phyloP scores from a whole-genome alignment of 208 protist genomes.

The Crithidia sp. region DNA sequence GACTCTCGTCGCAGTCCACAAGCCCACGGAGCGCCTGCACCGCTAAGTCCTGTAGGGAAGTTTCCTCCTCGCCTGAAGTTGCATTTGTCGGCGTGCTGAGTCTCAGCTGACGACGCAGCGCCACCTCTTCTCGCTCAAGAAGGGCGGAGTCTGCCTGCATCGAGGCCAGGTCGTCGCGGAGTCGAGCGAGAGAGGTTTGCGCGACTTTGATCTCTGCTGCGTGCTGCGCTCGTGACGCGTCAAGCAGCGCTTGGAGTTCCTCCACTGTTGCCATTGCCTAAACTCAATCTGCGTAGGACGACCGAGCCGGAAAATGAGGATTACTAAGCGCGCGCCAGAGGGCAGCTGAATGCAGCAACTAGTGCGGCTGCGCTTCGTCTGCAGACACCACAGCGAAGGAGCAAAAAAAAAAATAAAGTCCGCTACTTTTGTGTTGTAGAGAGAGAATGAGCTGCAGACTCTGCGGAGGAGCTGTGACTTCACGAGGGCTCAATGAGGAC shows the following conservation, averaged over 20 bases:
- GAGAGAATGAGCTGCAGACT: too few species aligned
- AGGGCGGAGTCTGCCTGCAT: slow-evolving; percentile 40
- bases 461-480: too few species aligned
- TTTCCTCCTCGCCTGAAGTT: too few species aligned
- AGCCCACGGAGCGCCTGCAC: slow-evolving; percentile 34
- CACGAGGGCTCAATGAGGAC: too few species aligned
- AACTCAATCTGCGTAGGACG: too few species aligned
- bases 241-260: slow-evolving; percentile 47
- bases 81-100: not conserved
- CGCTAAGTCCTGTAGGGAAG: slow-evolving; percentile 4
- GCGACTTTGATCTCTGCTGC: slow-evolving; percentile 40
- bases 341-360: too few species aligned
- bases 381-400: too few species aligned
- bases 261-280: slow-evolving; percentile 33
- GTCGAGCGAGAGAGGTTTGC: slow-evolving; percentile 32
- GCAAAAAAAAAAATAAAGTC: too few species aligned
- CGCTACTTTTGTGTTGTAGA: too few species aligned
- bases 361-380: too few species aligned
- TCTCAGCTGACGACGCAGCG: slow-evolving; percentile 39
- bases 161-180: slow-evolving; percentile 45
- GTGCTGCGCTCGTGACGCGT: slow-evolving; percentile 34
- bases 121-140: slow-evolving; percentile 36
- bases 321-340: too few species aligned
- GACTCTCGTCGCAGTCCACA: slow-evolving; percentile 49
- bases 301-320: too few species aligned